Evolutionary conservation across 257 asterid genomes (phyloP), one percentile per base, ranked within the genome.

Genomic region (Haberlea rhodopensis): DNA sequence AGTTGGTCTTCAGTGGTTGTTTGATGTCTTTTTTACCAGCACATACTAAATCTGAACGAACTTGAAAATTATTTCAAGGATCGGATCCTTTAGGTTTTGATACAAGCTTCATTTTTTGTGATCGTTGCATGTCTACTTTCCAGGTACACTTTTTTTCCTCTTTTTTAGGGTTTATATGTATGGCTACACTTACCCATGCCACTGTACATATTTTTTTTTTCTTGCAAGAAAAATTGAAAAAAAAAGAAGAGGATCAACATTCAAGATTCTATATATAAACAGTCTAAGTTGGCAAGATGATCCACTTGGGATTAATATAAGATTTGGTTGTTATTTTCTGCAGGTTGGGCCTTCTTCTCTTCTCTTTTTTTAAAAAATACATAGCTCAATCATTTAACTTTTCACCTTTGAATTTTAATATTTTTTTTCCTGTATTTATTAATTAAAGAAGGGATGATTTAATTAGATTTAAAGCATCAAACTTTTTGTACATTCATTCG

Each of bases 81-180:
- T 74, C 40, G 46, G 26, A 21, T 24, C 52, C 62, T 22, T 25
- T 22, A 51, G 28, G 9, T n/a, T n/a, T n/a, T n/a, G n/a, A n/a
- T n/a, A n/a, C n/a, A n/a, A n/a, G n/a, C n/a, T 57, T 10, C 13
- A 56, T 21, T 21, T n/a, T n/a, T n/a, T 13, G 16, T 62, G 48
- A 24, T 69, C 56, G 58, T 68, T 34, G 70, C 68, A 24, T 67
- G 61, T 4, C 63, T 53, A 54, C 65, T 62, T 53, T 22, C 34
- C 67, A 27, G 67, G 58, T 58, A 52, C 52, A 27, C 32, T 28
- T 21, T 53, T 26, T 31, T n/a, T n/a, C n/a, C 48, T 37, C 43
- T 31, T 8, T 67, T 69, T 69, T 77, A 77, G 81, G 81, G 81
- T 77, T 77, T 72, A 0, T 19, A n/a, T n/a, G 43, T 46, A 52